These are phyloP conservation scores for Neocallimastix lanati DNA, from an alignment of 192 early-diverging fungal species.

Conservation along the genomic window DNA sequence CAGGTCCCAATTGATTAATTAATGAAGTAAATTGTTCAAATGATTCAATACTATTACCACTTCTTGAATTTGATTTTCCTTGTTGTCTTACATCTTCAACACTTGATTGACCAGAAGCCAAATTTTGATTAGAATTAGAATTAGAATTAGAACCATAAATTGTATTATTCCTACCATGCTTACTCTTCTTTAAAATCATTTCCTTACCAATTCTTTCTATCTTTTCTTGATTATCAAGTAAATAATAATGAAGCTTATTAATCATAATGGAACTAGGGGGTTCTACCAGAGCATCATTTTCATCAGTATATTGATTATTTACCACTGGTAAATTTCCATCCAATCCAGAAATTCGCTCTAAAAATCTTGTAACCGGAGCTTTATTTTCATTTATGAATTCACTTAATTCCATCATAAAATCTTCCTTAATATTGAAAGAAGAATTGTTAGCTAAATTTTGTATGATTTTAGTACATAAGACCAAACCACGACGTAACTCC, in stretches of 20 bases:
- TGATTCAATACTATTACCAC: too few species aligned
- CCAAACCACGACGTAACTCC: constrained; percentile 65
- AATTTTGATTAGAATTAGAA: too few species aligned
- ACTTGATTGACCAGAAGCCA: neutral
- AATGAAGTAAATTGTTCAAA: constrained; percentile 69
- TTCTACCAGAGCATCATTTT: neutral
- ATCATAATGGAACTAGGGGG: neutral
- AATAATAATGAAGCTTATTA: neutral
- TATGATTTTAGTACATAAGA: constrained; percentile 86
- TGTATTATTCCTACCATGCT: neutral
- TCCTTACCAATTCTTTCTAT: neutral
- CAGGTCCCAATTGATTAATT: constrained; percentile 68
- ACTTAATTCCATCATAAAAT: constrained; percentile 83
- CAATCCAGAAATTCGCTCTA: constrained; percentile 51
- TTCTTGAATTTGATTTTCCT: too few species aligned
- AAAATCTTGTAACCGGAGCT: constrained; percentile 55
- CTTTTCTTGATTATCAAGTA: neutral
- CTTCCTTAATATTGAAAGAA: constrained; percentile 81
- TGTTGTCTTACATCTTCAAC: neutral
- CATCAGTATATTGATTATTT: neutral
- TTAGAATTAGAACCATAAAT: neutral
- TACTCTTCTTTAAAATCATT: neutral
- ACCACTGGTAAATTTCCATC: neutral
- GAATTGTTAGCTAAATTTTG: constrained; percentile 93
- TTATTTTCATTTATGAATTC: constrained; percentile 70